phyloP scores from a whole-genome alignment of 345 rosid species.

The Viola odorata region DNA sequence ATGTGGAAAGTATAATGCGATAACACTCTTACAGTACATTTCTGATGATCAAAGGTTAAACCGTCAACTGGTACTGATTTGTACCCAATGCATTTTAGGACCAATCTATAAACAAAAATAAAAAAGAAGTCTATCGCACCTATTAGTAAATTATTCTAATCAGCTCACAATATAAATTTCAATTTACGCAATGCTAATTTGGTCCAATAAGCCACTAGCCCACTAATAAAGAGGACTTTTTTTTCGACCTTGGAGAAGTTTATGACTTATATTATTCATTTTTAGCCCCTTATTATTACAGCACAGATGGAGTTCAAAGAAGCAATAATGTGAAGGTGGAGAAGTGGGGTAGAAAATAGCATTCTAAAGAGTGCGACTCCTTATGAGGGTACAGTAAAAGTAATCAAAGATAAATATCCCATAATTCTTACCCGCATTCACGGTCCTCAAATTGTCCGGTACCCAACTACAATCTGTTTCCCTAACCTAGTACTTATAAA shows the following conservation, averaged over 20 bases:
- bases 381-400: not conserved
- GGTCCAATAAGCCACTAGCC: too few relatives aligned
- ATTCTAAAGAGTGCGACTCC: too few relatives aligned
- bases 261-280: too few relatives aligned
- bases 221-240: too few relatives aligned
- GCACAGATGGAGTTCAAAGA: not conserved
- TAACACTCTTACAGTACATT: constrained; percentile 58
- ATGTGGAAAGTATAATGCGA: too few relatives aligned
- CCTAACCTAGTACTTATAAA: constrained; percentile 56
- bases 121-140: not conserved
- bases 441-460: constrained; percentile 70
- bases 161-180: too few relatives aligned
- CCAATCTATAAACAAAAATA: constrained; percentile 54
- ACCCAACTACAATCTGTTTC: constrained; percentile 73
- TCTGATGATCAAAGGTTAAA: constrained; percentile 68
- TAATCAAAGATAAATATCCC: not conserved
- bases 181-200: too few relatives aligned
- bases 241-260: too few relatives aligned
- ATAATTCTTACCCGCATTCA: constrained; percentile 55
- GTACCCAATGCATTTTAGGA: constrained; percentile 91
- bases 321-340: not conserved
- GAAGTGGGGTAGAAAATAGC: not conserved
- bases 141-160: not conserved
- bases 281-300: too few relatives aligned
- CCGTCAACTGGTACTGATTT: constrained; percentile 69